A percentile compares a stretch with the other conserved stretches of the same genome.
phyloP scores from a whole-genome alignment of 129 eudicot genomes.

The Pseudognaphalium luteoalbum region DNA sequence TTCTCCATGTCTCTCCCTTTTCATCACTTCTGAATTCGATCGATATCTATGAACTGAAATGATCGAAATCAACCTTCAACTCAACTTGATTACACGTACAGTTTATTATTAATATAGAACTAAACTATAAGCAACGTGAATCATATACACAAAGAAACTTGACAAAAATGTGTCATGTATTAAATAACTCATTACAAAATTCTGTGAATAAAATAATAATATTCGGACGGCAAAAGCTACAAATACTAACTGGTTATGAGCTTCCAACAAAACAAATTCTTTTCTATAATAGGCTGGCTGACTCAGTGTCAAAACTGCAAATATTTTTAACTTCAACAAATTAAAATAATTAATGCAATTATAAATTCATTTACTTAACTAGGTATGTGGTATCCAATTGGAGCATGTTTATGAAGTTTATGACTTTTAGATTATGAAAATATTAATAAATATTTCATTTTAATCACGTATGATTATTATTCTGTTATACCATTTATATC shows the following conservation, averaged over 20 bases:
- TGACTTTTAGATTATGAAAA: too few relatives aligned
- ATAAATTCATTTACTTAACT: not conserved
- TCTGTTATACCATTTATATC: too few relatives aligned
- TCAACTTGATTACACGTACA: not conserved
- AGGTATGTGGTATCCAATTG: conserved; percentile 21
- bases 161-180: conserved; percentile 18
- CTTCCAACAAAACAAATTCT: conserved; percentile 26
- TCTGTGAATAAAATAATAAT: conserved; percentile 13
- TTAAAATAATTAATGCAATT: conserved; percentile 10
- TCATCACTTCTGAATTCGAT: conserved; percentile 34
- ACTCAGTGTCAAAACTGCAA: conserved; percentile 20
- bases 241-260: conserved; percentile 24
- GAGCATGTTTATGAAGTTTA: not conserved
- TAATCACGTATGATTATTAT: too few relatives aligned
- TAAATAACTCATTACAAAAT: conserved; percentile 7
- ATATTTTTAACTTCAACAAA: conserved; percentile 17
- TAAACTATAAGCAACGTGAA: conserved; percentile 16
- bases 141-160: conserved; percentile 20
- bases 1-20: conserved; percentile 61
- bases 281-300: conserved; percentile 7
- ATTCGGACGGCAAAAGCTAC: conserved; percentile 46
- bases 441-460: too few relatives aligned
- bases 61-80: not conserved
- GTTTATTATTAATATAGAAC: not conserved
- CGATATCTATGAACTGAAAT: not conserved